Evolutionary conservation across 495 filamentous ascomycete species (phyloP), one percentile per base, ranked within the genome.

Genomic region (Podospora appendiculata): DNA sequence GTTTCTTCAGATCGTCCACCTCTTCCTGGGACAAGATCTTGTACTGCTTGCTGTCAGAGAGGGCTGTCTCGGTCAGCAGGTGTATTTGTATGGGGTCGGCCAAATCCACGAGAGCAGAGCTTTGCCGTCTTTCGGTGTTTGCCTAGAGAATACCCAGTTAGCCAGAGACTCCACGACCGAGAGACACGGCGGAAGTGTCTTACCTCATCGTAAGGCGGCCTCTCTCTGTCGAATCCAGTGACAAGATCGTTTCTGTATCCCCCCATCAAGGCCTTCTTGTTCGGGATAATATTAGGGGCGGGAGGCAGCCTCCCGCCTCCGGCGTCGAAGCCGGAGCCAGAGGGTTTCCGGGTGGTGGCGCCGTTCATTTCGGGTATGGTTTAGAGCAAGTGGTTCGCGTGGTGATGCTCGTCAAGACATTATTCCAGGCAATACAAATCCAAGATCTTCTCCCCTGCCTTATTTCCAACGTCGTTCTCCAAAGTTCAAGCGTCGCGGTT

Each of bases 11-110:
- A 7, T 80, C 79, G 48, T 98, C 93, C 17, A 96, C 84, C 63
- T 96, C 90, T 60, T 94, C 90, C 42, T 89, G 83, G 0, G 91
- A 90, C 14, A 97, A 72, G 10, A 98, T 80, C 62, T 93, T 86
- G 65, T 81, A 97, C 52, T 81, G 70, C 58, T 81, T 81, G 66
- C 89, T 92, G 67, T 98, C 93, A 41, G 81, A 80, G 55, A 96
- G 82, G 9, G 93, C 93, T 32, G 89, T 96, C 70, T 96, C 92
- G 56, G 92, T 91, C 49, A 98, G 76, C 13, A 98, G 74, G 67
- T 97, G 95, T 68, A 95, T 65, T 54, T 81, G 78, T 36, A 81
- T 76, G 17, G 77, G 70, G 58, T 81, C 78, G 34, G 75, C 74
- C 8, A 79, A 59, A 48, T 81, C 70, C 52, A 79, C 70, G 12